Evolutionary conservation across 108 stramenopile genomes (phyloP), one percentile per base, ranked within the genome.

Genomic region (Discostella pseudostelligera): DNA sequence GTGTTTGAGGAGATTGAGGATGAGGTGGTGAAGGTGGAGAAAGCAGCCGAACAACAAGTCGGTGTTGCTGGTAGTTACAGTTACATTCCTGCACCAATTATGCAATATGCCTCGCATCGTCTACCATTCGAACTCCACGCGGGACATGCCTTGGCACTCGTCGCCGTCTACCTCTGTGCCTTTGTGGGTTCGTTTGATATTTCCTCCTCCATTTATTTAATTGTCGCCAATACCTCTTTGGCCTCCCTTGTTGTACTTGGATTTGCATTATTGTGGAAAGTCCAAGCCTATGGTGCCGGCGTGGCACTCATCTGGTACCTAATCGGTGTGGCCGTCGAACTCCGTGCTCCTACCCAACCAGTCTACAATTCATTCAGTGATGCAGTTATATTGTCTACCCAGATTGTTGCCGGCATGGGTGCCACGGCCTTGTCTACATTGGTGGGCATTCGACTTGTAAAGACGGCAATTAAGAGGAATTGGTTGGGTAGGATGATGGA

Each of bases 311-410:
- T 60, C 21, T 60, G 59, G 59, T 60, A 60, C 39, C 22, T 60
- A 4, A 40, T 60, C 20, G 72, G 72, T 13, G 57, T 73, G 3
- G 72, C 65, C 4, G 24, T 49, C 17, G 72, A 73, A 46, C 72
- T 73, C 17, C 72, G 46, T 29, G 35, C 37, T 8, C 72, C 72
- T 0, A 48, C 65, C 12, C 72, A 73, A 49, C 65, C 72, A 3
- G 65, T 73, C 55, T 73, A 73, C 35, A 73, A 73, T 49, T 36
- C 66, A 73, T 73, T 60, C 55, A 55, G 64, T 14, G 72, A 73
- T 26, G 19, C 4, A 8, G 60, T 50, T 39, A 73, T 73, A 43
- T 25, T 65, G 16, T 44, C 35, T 7, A 73, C 72, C n/a, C 65
- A 73, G 24, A 26, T 65, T 35, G 28, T 66, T 17, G 72, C 72